Conservation (phyloP, 495 filamentous ascomycete species). For the Aspergillus sparsus region DNA sequence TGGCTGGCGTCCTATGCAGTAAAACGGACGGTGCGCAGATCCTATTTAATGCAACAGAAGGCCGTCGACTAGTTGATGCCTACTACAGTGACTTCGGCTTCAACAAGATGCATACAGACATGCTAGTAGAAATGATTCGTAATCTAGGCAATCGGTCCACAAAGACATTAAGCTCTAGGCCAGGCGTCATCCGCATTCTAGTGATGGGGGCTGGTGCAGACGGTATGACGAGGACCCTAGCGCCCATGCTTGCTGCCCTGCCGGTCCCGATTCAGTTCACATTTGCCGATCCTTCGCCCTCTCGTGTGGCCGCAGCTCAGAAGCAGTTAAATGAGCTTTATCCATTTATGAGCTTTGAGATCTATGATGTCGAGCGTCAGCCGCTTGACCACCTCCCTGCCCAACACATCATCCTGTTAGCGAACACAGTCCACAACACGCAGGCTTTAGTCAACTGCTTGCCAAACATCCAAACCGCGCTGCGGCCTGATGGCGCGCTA, state of each 20-base stretch:
- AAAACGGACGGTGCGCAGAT: not conserved
- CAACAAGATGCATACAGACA: not conserved
- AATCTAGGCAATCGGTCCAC: not conserved
- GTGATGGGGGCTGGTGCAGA: not conserved
- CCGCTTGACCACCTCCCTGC: slow-evolving; percentile 26
- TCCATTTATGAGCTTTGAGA: slow-evolving; percentile 41
- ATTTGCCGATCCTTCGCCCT: slow-evolving; percentile 44
- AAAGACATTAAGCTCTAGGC: not conserved
- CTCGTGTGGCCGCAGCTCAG: slow-evolving; percentile 39
- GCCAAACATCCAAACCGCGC: slow-evolving; percentile 28
- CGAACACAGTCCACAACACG: slow-evolving; percentile 50
- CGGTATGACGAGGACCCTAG: slow-evolving; percentile 27
- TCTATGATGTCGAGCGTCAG: slow-evolving; percentile 44
- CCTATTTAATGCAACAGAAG: not conserved
- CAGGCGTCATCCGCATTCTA: slow-evolving; percentile 26
- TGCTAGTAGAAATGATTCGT: not conserved
- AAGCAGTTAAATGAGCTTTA: slow-evolving; percentile 28
- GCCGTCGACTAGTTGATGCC: not conserved
- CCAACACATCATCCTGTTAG: slow-evolving; percentile 47
- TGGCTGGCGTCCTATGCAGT: not conserved
- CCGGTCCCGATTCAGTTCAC: slow-evolving; percentile 47
- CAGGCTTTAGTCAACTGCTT: slow-evolving; percentile 27
- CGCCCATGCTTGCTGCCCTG: slow-evolving; percentile 32
- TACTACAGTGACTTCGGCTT: not conserved
- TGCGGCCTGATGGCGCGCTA: slow-evolving; percentile 39